Conservation (phyloP, 2,329 filamentous ascomycete genomes). For the Apiospora saccharicola region DNA sequence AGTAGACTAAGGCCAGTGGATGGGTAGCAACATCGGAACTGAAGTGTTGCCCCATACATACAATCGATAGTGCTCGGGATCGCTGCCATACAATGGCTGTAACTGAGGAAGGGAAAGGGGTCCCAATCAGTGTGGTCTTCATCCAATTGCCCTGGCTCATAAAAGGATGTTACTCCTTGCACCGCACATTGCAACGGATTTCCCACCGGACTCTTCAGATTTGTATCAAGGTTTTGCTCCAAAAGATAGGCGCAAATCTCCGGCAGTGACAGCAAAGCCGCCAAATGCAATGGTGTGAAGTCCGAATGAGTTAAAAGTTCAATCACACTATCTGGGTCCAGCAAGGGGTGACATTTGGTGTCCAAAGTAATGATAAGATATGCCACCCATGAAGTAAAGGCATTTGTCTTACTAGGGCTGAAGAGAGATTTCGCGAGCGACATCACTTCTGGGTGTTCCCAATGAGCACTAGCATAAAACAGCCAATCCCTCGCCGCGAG, state of each 20-base stretch:
- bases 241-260: neutral
- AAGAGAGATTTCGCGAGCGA: neutral
- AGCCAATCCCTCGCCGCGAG: neutral
- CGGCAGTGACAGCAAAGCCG: neutral
- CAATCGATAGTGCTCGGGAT: neutral
- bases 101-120: no score
- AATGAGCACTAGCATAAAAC: neutral
- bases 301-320: neutral
- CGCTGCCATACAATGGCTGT: no score
- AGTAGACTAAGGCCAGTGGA: neutral
- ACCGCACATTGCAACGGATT: neutral
- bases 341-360: no score
- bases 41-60: neutral
- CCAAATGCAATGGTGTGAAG: slow-evolving; percentile 11
- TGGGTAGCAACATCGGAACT: neutral
- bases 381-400: neutral
- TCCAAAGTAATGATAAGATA: no score
- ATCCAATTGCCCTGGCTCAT: neutral
- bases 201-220: neutral
- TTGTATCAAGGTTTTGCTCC: neutral
- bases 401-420: neutral
- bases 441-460: neutral
- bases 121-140: neutral
- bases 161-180: neutral
- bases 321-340: neutral